Evolutionary conservation across 768 basidiomycete species (phyloP).

Genomic region (Tulasnella sp.): DNA sequence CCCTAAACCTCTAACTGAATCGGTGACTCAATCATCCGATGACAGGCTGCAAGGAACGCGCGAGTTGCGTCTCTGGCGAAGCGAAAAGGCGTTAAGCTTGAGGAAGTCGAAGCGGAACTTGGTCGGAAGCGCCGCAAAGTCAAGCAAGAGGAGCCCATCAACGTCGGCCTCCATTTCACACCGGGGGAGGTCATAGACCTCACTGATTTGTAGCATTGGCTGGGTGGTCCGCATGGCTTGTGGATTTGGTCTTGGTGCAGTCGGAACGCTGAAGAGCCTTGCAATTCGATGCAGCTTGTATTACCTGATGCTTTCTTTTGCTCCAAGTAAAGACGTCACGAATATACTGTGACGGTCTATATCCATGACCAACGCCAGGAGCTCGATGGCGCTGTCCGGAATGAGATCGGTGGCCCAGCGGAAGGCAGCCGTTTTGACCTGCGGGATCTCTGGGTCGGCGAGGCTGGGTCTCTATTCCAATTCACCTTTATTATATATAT

Average conservation of each 20-base stretch:
- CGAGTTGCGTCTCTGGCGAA: slow-evolving; percentile 1
- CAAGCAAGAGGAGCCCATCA: neutral
- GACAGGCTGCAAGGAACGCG: neutral
- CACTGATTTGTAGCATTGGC: neutral
- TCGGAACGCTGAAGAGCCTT: neutral
- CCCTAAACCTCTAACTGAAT: no score
- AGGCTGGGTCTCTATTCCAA: no score
- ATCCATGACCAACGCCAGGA: neutral
- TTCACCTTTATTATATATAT: no score
- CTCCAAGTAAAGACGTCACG: neutral
- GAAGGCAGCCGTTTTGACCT: no score
- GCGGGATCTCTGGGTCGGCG: no score
- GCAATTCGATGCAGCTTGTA: no score
- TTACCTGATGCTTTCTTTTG: neutral
- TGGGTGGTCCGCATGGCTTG: neutral
- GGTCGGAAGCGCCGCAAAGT: neutral
- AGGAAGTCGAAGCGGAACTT: slow-evolving; percentile 5
- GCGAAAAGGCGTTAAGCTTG: neutral
- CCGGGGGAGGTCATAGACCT: neutral
- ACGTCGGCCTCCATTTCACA: neutral
- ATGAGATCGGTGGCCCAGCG: no score
- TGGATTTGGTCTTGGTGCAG: neutral
- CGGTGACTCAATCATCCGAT: neutral
- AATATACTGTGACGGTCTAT: neutral
- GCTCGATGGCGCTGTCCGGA: no score